Conservation (phyloP, 163 green algal species). For the Scenedesmus sp. region DNA sequence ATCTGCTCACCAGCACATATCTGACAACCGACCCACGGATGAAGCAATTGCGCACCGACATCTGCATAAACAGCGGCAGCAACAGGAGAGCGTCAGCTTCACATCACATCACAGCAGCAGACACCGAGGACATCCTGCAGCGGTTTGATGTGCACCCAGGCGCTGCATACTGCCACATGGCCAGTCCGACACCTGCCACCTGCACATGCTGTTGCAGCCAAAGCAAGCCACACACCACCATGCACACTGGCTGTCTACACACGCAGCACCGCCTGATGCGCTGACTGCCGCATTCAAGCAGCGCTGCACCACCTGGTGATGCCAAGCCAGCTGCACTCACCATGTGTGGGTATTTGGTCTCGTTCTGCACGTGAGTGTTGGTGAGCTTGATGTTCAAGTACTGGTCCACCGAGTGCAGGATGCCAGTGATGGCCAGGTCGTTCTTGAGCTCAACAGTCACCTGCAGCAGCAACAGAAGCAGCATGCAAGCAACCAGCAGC, state of each 20-base stretch:
- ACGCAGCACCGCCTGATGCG: not conserved
- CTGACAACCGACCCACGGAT: slow-evolving; percentile 97
- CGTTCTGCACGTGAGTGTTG: slow-evolving; percentile 91
- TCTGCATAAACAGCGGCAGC: slow-evolving; percentile 67
- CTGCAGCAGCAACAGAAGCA: slow-evolving; percentile 63
- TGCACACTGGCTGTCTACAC: not conserved
- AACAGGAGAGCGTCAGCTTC: not conserved
- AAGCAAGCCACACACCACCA: not conserved
- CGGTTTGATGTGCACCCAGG: not conserved
- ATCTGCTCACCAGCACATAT: slow-evolving; percentile 89
- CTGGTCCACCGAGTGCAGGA: slow-evolving; percentile 98
- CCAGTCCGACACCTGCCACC: not conserved
- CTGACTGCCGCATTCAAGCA: not conserved
- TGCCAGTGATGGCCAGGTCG: slow-evolving; percentile 95
- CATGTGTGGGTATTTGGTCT: slow-evolving; percentile 98
- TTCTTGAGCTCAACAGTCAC: slow-evolving; percentile 99
- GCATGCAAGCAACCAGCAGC: not conserved
- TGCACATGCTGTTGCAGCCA: not conserved
- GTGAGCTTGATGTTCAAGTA: slow-evolving; percentile 99
- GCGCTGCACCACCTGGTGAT: not conserved
- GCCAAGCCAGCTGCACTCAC: slow-evolving; percentile 57
- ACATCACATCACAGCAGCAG: not conserved
- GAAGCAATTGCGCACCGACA: slow-evolving; percentile 98
- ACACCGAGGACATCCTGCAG: not conserved
- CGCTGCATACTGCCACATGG: not conserved